Conservation (phyloP, 2,329 filamentous ascomycete genomes). For the Penicillium decumbens region DNA sequence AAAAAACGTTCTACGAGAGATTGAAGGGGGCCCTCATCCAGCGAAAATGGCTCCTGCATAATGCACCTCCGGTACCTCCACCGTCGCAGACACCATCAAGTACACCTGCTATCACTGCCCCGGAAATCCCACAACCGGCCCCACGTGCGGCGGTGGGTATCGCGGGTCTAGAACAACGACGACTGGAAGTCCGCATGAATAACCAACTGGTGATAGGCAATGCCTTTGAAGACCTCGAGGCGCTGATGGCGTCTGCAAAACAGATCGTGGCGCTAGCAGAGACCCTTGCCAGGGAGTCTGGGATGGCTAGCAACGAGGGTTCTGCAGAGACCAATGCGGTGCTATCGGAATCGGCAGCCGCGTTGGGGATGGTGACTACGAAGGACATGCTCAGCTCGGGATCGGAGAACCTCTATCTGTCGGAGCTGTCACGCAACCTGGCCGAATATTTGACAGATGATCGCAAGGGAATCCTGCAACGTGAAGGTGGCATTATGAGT, state of each 20-base stretch:
- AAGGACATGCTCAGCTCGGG: conserved; percentile 87
- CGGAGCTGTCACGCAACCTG: conserved; percentile 75
- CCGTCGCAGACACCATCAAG: conserved; percentile 40
- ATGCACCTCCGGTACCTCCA: conserved; percentile 80
- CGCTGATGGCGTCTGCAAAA: conserved; percentile 94
- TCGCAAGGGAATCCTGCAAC: conserved; percentile 67
- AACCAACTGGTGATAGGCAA: conserved; percentile 89
- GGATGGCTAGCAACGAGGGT: conserved; percentile 54
- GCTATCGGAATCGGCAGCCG: conserved; percentile 74
- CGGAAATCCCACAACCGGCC: conserved; percentile 23
- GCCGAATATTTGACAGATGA: conserved; percentile 90
- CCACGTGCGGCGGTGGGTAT: conserved; percentile 68
- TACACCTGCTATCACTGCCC: conserved; percentile 23
- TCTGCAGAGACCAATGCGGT: conserved; percentile 68
- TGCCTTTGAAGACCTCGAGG: conserved; percentile 93
- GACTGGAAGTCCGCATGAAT: conserved; percentile 79
- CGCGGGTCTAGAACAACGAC: conserved; percentile 82
- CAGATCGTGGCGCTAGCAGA: conserved; percentile 93
- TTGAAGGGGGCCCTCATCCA: conserved; percentile 84
- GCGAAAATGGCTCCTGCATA: conserved; percentile 89
- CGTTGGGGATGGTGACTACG: conserved; percentile 84
- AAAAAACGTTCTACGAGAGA: conserved; percentile 83
- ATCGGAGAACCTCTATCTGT: conserved; percentile 80
- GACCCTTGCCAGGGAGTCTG: conserved; percentile 67
- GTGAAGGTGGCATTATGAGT: conserved; percentile 80